Conservation (phyloP, 2,329 filamentous ascomycete species). For the Harringtonia lauricola region DNA sequence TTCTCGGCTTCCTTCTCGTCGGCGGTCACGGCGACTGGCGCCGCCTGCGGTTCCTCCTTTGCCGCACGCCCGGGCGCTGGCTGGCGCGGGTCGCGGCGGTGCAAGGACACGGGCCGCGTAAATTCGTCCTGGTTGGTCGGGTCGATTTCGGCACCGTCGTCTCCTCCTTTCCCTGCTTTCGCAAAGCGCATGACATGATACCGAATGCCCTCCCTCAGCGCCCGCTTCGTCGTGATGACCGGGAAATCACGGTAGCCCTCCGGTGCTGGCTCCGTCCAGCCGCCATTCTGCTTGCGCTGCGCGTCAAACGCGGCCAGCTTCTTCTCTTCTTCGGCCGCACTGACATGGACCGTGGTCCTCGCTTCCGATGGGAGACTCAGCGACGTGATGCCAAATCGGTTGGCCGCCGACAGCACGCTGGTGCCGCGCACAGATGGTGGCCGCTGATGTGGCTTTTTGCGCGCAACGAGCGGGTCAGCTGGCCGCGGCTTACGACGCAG, state of each 20-base stretch:
- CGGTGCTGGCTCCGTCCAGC: slow-evolving; percentile 43
- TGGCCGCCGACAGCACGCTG: slow-evolving; percentile 8
- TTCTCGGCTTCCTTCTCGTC: slow-evolving; percentile 51
- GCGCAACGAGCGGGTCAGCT: slow-evolving; percentile 53
- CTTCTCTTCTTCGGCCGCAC: slow-evolving; percentile 12
- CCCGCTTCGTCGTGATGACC: slow-evolving; percentile 73
- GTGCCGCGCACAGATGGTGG: slow-evolving; percentile 17
- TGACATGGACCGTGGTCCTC: slow-evolving; percentile 6
- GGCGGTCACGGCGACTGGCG: slow-evolving; percentile 24
- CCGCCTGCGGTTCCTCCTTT: slow-evolving; percentile 41
- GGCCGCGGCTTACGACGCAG: slow-evolving; percentile 36
- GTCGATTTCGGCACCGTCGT: slow-evolving; percentile 44
- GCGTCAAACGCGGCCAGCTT: slow-evolving; percentile 25
- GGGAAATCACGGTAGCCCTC: slow-evolving; percentile 40
- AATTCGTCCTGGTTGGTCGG: slow-evolving; percentile 65
- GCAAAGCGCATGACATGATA: slow-evolving; percentile 78
- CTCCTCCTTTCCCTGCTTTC: slow-evolving; percentile 45
- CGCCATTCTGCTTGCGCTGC: slow-evolving; percentile 35
- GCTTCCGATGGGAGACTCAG: slow-evolving; percentile 11
- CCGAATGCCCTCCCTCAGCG: slow-evolving; percentile 66
- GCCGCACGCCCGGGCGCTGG: slow-evolving; percentile 51
- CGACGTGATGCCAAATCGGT: slow-evolving; percentile 5
- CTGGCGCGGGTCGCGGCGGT: slow-evolving; percentile 75
- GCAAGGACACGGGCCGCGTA: slow-evolving; percentile 75
- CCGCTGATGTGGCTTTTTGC: slow-evolving; percentile 36